phyloP scores from a whole-genome alignment of 108 stramenopile species.

The Cyclotella baltica region DNA sequence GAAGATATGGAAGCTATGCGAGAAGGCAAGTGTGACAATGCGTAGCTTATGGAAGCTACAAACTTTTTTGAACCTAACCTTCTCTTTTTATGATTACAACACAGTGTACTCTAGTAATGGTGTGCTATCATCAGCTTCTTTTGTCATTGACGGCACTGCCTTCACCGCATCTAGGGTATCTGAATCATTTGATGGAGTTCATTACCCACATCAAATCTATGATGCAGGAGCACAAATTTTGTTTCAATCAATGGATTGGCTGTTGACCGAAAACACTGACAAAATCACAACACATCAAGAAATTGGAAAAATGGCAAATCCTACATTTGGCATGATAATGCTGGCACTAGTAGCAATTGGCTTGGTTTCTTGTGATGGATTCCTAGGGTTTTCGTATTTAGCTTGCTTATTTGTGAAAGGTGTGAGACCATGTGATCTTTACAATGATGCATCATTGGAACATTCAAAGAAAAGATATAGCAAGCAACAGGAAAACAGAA shows the following conservation, averaged over 20 bases:
- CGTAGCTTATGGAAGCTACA: no score
- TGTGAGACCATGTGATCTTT: constrained; percentile 61
- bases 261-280: constrained; percentile 51
- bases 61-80: neutral
- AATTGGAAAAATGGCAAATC: constrained; percentile 82
- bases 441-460: constrained; percentile 64
- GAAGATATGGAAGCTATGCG: constrained; percentile 78
- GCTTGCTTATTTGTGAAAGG: constrained; percentile 75
- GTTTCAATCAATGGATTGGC: constrained; percentile 85
- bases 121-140: constrained; percentile 59
- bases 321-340: constrained; percentile 68
- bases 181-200: constrained; percentile 90
- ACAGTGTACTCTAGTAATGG: constrained; percentile 59
- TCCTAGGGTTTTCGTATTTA: constrained; percentile 85
- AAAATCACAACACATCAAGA: constrained; percentile 44
- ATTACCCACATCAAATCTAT: constrained; percentile 85
- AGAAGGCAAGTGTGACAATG: constrained; percentile 12
- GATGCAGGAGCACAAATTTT: constrained; percentile 87
- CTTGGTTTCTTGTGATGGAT: constrained; percentile 78
- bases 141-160: constrained; percentile 78
- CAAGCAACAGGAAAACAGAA: neutral
- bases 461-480: constrained; percentile 8
- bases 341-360: constrained; percentile 68
- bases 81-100: neutral
- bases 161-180: constrained; percentile 69